Evolutionary conservation across 2,329 filamentous ascomycete species (phyloP).

Genomic region (Monosporascus sp.): DNA sequence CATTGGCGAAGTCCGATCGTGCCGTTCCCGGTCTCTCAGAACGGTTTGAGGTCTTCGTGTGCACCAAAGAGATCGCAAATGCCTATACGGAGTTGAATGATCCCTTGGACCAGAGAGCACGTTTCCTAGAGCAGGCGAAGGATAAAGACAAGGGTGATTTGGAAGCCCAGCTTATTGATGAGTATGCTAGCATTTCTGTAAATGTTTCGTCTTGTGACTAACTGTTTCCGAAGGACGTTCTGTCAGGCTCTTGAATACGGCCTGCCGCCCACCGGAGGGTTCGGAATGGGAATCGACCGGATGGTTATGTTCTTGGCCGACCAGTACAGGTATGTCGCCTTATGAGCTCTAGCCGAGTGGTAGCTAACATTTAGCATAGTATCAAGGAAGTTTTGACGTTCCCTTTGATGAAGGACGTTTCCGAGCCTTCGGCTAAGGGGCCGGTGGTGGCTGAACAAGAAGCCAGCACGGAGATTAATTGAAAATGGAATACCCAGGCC

Average conservation of each 20-base stretch:
- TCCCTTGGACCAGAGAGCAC: conserved; percentile 85
- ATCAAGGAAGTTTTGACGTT: background rate
- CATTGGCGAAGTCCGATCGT: conserved; percentile 92
- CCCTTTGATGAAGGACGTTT: background rate
- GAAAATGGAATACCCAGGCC: too few relatives aligned
- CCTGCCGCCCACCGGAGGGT: conserved; percentile 89
- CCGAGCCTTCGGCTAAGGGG: too few relatives aligned
- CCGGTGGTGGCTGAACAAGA: too few relatives aligned
- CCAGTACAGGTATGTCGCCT: conserved; percentile 58
- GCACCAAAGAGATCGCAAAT: conserved; percentile 95
- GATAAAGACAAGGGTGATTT: conserved; percentile 97
- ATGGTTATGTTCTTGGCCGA: conserved; percentile 94
- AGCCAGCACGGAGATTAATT: too few relatives aligned
- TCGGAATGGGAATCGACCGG: conserved; percentile 81
- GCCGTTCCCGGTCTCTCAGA: conserved; percentile 79
- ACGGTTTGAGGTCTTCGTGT: conserved; percentile 95
- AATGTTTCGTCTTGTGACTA: too few relatives aligned
- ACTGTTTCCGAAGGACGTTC: conserved; percentile 55
- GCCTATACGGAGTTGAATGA: conserved; percentile 93
- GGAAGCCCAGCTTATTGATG: conserved; percentile 91
- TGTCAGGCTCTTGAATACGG: conserved; percentile 84
- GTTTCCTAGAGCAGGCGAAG: conserved; percentile 89
- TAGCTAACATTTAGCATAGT: background rate
- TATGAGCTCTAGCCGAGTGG: too few relatives aligned
- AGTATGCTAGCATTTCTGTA: conserved; percentile 29